Evolutionary conservation across 2,329 filamentous ascomycete species (phyloP).

Genomic region (Botrytis byssoidea): DNA sequence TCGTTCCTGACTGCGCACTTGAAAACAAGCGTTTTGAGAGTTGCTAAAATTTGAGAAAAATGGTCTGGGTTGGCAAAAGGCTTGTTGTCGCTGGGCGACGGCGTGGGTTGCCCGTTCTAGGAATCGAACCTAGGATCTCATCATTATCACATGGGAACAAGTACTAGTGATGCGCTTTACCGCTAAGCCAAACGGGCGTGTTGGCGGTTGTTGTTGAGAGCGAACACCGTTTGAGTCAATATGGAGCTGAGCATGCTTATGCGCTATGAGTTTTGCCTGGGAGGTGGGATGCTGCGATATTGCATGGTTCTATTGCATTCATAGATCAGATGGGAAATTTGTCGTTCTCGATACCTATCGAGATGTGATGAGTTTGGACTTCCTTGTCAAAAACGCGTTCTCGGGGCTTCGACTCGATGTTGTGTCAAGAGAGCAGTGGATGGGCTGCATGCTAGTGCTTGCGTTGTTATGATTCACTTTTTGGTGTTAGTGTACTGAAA

Average conservation of each 20-base stretch:
- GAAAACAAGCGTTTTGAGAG: not conserved
- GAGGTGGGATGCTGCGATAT: not conserved
- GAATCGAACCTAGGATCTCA: conserved; percentile 20
- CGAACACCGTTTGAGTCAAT: accelerated
- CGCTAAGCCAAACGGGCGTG: conserved; percentile 19
- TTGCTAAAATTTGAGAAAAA: not conserved
- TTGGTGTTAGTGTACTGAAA: no score
- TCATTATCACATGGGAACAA: not conserved
- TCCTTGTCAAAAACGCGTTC: not conserved
- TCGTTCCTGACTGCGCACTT: not conserved
- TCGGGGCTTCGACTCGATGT: not conserved
- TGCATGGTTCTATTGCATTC: not conserved
- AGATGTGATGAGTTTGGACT: not conserved
- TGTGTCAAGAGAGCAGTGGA: not conserved
- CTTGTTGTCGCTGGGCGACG: accelerated
- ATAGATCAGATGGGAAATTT: not conserved
- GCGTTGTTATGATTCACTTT: not conserved
- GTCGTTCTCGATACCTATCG: not conserved
- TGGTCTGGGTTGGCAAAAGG: not conserved
- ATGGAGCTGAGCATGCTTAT: accelerated
- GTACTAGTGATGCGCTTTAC: conserved; percentile 20
- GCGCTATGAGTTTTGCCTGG: not conserved
- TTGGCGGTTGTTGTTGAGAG: not conserved
- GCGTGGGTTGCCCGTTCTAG: not conserved
- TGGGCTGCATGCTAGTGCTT: not conserved